phyloP scores from a whole-genome alignment of 768 basidiomycete species.

The Pluteus cervinus region DNA sequence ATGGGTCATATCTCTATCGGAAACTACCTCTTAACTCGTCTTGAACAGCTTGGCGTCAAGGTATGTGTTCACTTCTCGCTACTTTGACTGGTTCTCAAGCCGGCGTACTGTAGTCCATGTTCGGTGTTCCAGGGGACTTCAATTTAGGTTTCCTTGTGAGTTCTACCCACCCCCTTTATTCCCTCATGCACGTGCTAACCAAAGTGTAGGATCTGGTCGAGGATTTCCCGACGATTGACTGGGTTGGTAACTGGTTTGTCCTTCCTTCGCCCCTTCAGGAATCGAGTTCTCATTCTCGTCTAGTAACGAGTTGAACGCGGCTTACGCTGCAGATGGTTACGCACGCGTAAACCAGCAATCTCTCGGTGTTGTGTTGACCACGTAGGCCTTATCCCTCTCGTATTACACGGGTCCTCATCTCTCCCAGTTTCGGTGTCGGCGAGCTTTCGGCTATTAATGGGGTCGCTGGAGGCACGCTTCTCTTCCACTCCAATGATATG shows the following conservation, averaged over 20 bases:
- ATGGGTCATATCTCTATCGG: conserved; percentile 44
- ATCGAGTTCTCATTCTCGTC: not conserved
- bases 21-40: conserved; percentile 54
- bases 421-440: conserved; percentile 80
- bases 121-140: conserved; percentile 86
- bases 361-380: conserved; percentile 73
- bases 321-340: conserved; percentile 93
- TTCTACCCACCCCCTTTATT: not conserved
- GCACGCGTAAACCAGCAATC: conserved; percentile 76
- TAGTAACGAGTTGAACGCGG: conserved; percentile 81
- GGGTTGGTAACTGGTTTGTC: conserved; percentile 75
- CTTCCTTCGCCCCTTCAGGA: not conserved
- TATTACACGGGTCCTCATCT: conserved; percentile 1
- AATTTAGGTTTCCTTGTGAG: conserved; percentile 62
- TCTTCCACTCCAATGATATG: not conserved
- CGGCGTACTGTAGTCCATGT: conserved; percentile 49
- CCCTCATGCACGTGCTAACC: not conserved
- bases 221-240: conserved; percentile 68
- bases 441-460: conserved; percentile 86
- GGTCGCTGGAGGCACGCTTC: conserved; percentile 58
- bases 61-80: conserved; percentile 25
- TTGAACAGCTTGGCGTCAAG: conserved; percentile 59
- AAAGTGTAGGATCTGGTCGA: conserved; percentile 68
- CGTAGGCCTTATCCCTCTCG: conserved; percentile 32
- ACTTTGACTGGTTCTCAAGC: conserved; percentile 1